Base-by-base conservation (phyloP, 345 rosid genomes). In the Mercurialis annua region DNA sequence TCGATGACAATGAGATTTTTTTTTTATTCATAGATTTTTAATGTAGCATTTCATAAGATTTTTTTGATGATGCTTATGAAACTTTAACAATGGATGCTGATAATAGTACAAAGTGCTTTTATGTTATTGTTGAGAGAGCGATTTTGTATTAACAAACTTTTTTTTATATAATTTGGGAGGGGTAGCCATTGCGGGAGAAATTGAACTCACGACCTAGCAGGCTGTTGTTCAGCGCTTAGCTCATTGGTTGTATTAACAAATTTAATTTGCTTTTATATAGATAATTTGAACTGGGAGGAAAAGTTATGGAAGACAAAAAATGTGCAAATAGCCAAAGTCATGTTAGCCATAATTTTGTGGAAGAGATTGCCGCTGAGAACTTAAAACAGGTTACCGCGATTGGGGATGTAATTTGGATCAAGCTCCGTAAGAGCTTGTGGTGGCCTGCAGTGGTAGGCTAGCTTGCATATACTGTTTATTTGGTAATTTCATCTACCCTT, bases 361-460 rank as follows among this genome's bases (percentile, higher is more conserved):
- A 54, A 61, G 46, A 62, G 67, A 72, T 66, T 42, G 75, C 64
- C 17, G 70, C 67, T 24, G 52, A 57, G 73, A 66, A 24, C 8
- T 38, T 59, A 56, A 68, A 62, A 70, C 78, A 64, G 60, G 64
- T 71, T 64, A 69, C 70, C 11, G 10, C 6, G 50, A 67, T 51
- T 12, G 90, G 92, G 64, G 81, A 78, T 53, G 38, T 80, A 42
- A 74, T 79, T 55, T 83, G 88, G 88, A 68, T 75, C 69, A 81
- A 78, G 70, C 77, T 72, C 62, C 49, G 4, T 42, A 54, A 68
- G 55, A 67, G 73, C n/a, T 49, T 68, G 3, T 82, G 90, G 88
- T 87, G 92, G 92, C 92, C 88, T 3, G 88, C 85, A 30, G 71
- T 78, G 84, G 90, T 87, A 78, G 61, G 76, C 47, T 10, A 46